These are phyloP conservation scores for Paecilomyces sp. DNA, from an alignment of 2,329 filamentous ascomycete species.

Conservation along the genomic window DNA sequence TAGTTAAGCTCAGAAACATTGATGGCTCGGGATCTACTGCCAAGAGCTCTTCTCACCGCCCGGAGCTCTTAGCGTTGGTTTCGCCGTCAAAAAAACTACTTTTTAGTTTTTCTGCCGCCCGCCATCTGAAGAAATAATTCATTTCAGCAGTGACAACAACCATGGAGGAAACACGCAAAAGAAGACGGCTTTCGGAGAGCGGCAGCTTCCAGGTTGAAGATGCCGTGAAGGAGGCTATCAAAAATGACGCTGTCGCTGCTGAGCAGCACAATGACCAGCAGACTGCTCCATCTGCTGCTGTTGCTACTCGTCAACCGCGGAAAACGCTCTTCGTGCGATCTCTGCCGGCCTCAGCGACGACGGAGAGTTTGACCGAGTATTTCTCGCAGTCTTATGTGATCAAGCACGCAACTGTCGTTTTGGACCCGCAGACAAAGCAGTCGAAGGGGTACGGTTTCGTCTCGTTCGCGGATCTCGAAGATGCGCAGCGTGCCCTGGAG, in stretches of 20 bases:
- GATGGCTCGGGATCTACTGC: not conserved
- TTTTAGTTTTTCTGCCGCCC: conserved; percentile 26
- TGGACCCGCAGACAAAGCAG: conserved; percentile 75
- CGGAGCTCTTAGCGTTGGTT: conserved; percentile 8
- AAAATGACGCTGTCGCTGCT: conserved; percentile 13
- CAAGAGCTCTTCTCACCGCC: conserved; percentile 14
- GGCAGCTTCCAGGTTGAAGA: conserved; percentile 14
- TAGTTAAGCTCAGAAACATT: not conserved
- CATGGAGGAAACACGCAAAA: conserved; percentile 30
- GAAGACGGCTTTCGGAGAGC: conserved; percentile 26
- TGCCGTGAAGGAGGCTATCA: conserved; percentile 14
- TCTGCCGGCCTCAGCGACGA: conserved; percentile 69
- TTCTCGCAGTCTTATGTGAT: conserved; percentile 93
- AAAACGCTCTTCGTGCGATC: conserved; percentile 86
- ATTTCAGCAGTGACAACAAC: conserved; percentile 3
- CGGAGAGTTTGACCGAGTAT: conserved; percentile 73
- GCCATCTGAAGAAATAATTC: conserved; percentile 20
- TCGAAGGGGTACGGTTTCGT: conserved; percentile 95
- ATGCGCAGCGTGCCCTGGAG: conserved; percentile 72
- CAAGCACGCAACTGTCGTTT: conserved; percentile 90
- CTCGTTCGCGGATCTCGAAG: conserved; percentile 88
- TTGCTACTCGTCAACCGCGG: conserved; percentile 24
- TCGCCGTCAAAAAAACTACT: conserved; percentile 2
- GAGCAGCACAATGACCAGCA: conserved; percentile 3
- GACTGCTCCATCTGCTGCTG: conserved; percentile 11